Percentiles rank a stretch among this genome's conserved stretches.
phyloP scores from a whole-genome alignment of 371 early-diverging fungal genomes.

The Pancytospora philotis region DNA sequence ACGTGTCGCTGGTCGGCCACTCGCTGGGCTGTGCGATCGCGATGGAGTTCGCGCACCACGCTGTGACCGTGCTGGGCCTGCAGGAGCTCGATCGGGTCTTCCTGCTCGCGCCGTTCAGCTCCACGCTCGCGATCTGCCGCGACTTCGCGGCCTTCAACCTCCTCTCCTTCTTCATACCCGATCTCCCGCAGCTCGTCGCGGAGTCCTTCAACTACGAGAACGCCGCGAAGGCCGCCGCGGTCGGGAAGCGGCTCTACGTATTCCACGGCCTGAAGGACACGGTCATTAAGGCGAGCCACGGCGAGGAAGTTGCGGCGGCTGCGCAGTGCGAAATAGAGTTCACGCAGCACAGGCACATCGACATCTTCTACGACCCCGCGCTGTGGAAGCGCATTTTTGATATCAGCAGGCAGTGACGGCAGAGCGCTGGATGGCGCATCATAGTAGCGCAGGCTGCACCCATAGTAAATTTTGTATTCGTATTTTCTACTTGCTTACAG shows the following conservation, averaged over 20 bases:
- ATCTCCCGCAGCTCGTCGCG: background rate
- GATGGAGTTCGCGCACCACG: constrained; percentile 41
- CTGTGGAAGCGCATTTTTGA: background rate
- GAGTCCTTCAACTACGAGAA: background rate
- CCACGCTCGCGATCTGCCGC: background rate
- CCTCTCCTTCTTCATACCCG: background rate
- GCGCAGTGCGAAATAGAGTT: background rate
- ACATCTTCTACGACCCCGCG: background rate
- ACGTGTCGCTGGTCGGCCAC: constrained; percentile 38
- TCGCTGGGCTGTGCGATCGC: constrained; percentile 55
- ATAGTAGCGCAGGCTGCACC: background rate
- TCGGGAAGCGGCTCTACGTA: background rate
- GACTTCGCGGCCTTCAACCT: background rate
- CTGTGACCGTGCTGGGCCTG: background rate
- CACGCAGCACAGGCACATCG: background rate
- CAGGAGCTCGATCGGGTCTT: background rate
- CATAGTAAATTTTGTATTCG: background rate
- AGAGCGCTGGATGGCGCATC: background rate
- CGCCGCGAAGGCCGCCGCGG: background rate
- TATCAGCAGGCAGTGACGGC: background rate
- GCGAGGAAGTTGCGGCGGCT: background rate
- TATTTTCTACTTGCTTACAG: background rate
- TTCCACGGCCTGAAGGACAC: background rate
- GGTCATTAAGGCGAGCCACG: background rate
- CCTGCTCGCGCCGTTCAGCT: constrained; percentile 11